These are phyloP conservation scores for Nemania diffusa DNA, from an alignment of 2,329 filamentous ascomycete species.

Conservation along the genomic window DNA sequence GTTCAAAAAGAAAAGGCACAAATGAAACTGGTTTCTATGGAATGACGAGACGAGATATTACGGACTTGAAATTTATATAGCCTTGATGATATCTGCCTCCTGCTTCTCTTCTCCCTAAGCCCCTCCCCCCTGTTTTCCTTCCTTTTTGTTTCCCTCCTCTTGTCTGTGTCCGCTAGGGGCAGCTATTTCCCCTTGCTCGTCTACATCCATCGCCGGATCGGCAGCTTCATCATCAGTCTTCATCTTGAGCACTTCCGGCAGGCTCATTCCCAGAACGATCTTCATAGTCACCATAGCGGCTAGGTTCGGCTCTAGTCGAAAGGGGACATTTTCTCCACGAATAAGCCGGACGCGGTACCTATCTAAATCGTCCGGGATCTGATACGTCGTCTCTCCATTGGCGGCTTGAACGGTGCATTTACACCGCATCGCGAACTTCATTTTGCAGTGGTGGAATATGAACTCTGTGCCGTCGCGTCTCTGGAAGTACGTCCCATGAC, in stretches of 20 bases:
- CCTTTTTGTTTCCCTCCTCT: not conserved
- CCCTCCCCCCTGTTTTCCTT: not conserved
- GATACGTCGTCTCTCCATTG: not conserved
- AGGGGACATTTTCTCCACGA: conserved; percentile 1
- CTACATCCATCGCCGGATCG: not conserved
- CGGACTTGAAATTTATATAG: too few relatives aligned
- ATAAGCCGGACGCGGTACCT: conserved; percentile 13
- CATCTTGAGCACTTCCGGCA: conserved; percentile 30
- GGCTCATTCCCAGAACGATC: conserved; percentile 32
- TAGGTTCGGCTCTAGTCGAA: conserved; percentile 34
- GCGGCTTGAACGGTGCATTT: not conserved
- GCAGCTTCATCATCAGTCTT: not conserved
- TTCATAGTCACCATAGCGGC: conserved; percentile 43
- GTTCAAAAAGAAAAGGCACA: too few relatives aligned
- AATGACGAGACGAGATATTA: too few relatives aligned
- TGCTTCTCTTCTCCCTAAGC: too few relatives aligned
- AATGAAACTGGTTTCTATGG: too few relatives aligned
- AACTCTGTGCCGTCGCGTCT: not conserved
- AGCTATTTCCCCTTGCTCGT: not conserved
- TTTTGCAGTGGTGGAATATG: conserved; percentile 24
- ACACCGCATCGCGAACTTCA: not conserved
- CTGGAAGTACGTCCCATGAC: conserved; percentile 8
- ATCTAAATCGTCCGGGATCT: conserved; percentile 13
- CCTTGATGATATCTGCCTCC: too few relatives aligned
- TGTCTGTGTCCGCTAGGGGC: not conserved